phyloP scores from a whole-genome alignment of 2,329 filamentous ascomycete species.

The Fusarium hostae region DNA sequence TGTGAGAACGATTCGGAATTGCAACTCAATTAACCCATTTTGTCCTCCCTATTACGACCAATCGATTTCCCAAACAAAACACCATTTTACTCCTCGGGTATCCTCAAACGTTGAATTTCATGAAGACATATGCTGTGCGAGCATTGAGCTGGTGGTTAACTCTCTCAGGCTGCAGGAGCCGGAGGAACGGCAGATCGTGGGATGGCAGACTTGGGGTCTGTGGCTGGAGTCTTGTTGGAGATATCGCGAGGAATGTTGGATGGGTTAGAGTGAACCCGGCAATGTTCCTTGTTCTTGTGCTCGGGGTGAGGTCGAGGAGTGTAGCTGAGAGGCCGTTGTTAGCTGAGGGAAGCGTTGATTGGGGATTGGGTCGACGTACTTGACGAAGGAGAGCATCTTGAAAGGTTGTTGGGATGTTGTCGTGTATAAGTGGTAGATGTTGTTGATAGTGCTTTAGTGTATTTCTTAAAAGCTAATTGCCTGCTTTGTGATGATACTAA shows the following conservation, averaged over 20 bases:
- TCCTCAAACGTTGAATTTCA: constrained; percentile 8
- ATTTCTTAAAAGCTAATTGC: constrained; percentile 1
- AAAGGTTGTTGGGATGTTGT: neutral
- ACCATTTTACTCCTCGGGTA: constrained; percentile 24
- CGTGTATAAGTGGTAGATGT: neutral
- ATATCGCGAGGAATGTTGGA: constrained; percentile 23
- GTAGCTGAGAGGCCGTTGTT: constrained; percentile 20
- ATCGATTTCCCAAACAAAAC: constrained; percentile 8
- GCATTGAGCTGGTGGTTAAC: neutral
- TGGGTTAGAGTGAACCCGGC: constrained; percentile 33
- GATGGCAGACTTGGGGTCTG: constrained; percentile 26
- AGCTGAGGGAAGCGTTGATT: neutral
- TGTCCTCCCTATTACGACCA: neutral
- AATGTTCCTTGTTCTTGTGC: constrained; percentile 39
- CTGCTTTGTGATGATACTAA: neutral
- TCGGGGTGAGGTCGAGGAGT: constrained; percentile 40
- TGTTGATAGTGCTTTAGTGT: neutral
- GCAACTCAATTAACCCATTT: neutral
- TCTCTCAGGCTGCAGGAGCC: constrained; percentile 8
- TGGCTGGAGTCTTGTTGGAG: constrained; percentile 11
- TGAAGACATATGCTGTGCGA: neutral
- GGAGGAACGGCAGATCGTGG: constrained; percentile 18
- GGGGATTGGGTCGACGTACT: constrained; percentile 9
- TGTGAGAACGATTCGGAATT: neutral
- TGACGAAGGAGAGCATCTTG: constrained; percentile 40